Conservation (phyloP, 1,139 yeast species). For the Williopsis jadinii region DNA sequence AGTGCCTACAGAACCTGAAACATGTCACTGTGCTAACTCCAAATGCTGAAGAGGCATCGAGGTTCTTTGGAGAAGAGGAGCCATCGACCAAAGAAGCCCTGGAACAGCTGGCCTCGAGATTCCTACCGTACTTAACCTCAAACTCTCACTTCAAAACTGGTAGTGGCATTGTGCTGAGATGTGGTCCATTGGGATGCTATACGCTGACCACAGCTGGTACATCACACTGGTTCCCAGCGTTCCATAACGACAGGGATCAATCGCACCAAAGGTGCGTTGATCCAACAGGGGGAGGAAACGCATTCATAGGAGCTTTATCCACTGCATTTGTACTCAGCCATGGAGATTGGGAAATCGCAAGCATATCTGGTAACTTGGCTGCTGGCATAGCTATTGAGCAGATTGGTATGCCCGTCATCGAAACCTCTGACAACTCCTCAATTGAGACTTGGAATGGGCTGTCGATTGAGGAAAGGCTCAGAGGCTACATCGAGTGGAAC, state of each 20-base stretch:
- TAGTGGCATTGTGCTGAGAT: conserved; percentile 54
- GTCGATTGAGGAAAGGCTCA: conserved; percentile 10
- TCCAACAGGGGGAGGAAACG: conserved; percentile 94
- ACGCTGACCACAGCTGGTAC: conserved; percentile 23
- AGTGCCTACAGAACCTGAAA: conserved; percentile 36
- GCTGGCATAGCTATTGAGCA: conserved; percentile 78
- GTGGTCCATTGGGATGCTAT: conserved; percentile 65
- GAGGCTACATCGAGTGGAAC: conserved; percentile 8
- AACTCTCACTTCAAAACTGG: conserved; percentile 21
- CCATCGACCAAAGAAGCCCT: conserved; percentile 34
- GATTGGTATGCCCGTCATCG: conserved; percentile 57
- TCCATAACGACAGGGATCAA: conserved; percentile 37
- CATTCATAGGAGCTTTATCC: conserved; percentile 78
- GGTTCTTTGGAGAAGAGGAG: conserved; percentile 41
- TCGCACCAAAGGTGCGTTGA: conserved; percentile 48
- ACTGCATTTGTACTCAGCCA: conserved; percentile 45
- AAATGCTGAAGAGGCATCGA: conserved; percentile 75
- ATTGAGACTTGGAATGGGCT: conserved; percentile 50
- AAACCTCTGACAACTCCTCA: conserved; percentile 11
- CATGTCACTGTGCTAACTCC: conserved; percentile 66
- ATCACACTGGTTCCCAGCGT: conserved; percentile 58
- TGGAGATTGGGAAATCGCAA: conserved; percentile 48
- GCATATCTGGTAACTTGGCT: conserved; percentile 65
- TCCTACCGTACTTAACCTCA: conserved; percentile 33
- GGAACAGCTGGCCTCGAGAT: conserved; percentile 36